Evolutionary conservation across 805 yeast genomes (phyloP).

Genomic region (Myxozyma sirexii): DNA sequence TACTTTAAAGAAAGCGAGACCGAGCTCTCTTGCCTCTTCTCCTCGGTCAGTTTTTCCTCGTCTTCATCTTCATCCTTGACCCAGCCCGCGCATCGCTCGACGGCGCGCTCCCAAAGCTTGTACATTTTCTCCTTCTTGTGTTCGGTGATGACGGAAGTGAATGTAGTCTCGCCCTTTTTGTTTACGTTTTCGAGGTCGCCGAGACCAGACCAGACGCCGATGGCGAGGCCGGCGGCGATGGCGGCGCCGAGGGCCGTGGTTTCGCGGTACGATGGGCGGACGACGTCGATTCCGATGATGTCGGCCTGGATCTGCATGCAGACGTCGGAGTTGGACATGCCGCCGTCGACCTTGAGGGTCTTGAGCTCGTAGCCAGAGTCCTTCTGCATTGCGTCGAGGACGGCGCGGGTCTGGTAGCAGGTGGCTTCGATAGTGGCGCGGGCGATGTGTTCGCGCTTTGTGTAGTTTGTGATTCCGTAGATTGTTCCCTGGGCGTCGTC

Average conservation of each 20-base stretch:
- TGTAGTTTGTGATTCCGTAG: constrained; percentile 88
- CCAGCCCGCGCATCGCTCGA: constrained; percentile 84
- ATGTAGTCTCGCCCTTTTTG: constrained; percentile 39
- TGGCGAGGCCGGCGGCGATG: constrained; percentile 85
- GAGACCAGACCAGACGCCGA: constrained; percentile 71
- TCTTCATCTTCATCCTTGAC: constrained; percentile 42
- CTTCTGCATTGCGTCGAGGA: constrained; percentile 82
- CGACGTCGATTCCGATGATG: constrained; percentile 82
- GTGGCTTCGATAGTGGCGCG: constrained; percentile 95
- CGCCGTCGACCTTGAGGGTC: constrained; percentile 80
- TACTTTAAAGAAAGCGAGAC: neutral
- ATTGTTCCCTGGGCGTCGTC: constrained; percentile 90
- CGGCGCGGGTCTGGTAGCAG: constrained; percentile 90
- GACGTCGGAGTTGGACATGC: constrained; percentile 88
- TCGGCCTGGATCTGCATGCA: constrained; percentile 95
- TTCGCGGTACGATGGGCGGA: constrained; percentile 79
- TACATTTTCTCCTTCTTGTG: constrained; percentile 64
- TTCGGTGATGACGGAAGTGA: constrained; percentile 38
- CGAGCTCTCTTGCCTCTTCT: constrained; percentile 15
- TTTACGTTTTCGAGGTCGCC: constrained; percentile 57
- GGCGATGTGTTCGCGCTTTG: constrained; percentile 89
- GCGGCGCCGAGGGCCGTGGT: constrained; percentile 97
- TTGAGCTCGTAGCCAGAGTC: constrained; percentile 67
- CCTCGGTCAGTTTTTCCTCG: constrained; percentile 15
- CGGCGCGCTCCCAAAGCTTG: constrained; percentile 83